Evolutionary conservation across 2,329 filamentous ascomycete species (phyloP).

Genomic region (Fusarium marasasianum): DNA sequence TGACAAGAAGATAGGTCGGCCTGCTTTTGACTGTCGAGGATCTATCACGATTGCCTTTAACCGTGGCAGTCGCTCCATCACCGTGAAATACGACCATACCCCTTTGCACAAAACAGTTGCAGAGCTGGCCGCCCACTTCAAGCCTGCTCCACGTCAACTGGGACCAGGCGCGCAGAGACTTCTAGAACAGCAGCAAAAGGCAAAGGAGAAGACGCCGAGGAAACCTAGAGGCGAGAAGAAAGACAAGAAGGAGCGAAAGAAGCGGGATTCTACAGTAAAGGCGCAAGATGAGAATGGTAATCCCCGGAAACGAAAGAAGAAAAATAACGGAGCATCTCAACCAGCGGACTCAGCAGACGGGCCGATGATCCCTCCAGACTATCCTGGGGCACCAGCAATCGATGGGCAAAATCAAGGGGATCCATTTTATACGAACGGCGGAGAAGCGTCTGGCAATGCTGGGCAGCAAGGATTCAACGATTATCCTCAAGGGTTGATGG

Average conservation of each 20-base stretch:
- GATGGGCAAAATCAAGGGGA: conserved; percentile 12
- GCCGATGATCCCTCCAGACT: conserved; percentile 22
- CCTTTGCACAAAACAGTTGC: conserved; percentile 66
- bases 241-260: conserved; percentile 39
- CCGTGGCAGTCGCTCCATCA: conserved; percentile 56
- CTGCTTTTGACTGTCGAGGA: conserved; percentile 68
- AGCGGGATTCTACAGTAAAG: conserved; percentile 29
- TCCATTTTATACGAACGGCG: conserved; percentile 9
- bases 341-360: conserved; percentile 7
- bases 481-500: conserved; percentile 31
- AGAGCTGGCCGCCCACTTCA: conserved; percentile 58
- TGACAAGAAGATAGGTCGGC: conserved; percentile 53
- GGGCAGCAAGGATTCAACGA: conserved; percentile 15
- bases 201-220: conserved; percentile 41
- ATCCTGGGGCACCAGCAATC: conserved; percentile 4
- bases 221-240: conserved; percentile 45
- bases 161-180: conserved; percentile 42
- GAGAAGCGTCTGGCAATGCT: not conserved
- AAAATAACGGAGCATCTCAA: conserved; percentile 36
- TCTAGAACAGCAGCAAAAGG: conserved; percentile 35
- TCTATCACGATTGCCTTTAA: conserved; percentile 60
- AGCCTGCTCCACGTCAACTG: conserved; percentile 53
- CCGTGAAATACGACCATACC: conserved; percentile 65
- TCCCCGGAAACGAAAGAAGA: conserved; percentile 44
- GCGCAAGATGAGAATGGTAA: conserved; percentile 41